Base-by-base conservation (phyloP, 176 grass and related monocot species). In the Hordeum marinum region DNA sequence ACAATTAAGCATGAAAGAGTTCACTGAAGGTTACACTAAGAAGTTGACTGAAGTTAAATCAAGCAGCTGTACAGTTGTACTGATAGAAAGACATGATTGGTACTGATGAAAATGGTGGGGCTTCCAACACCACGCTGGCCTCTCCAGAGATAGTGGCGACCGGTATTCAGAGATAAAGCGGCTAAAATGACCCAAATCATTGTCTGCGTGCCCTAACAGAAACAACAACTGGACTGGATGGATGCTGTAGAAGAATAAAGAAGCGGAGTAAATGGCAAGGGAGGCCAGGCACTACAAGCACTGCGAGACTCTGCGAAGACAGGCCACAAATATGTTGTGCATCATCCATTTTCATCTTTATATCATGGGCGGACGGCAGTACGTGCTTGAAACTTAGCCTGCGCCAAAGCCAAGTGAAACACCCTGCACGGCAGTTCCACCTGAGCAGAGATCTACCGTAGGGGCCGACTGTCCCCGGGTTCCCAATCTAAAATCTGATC, bases 201-300 rank as follows among this genome's bases (percentile, higher is more conserved):
- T 80, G 25, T 46, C 23, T 71, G 81, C 69, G 18, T 9, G 75
- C 52, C 55, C 57, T 37, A 77, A 77, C 62, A 71, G 52, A 63
- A 90, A 87, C 39, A 73, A 27, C 23, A 45, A 50, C 45, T 63
- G 54, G 76, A 63, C 54, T 42, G 76, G n/a, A n/a, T n/a, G n/a
- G n/a, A 63, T 63, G 62, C 24, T 31, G 60, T 37, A 7, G 29
- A 39, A 79, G 48, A 65, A 83, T 79, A 90, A 87, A 84, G 37
- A 75, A 18, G 59, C 31, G 13, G 31, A 81, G 81, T 63, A 87
- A 87, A 88, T 75, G 54, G 7, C 85, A 87, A 79, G 61, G 23
- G 62, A 75, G 18, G 59, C 59, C 75, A 84, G 68, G 80, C 21
- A 42, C 40, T 3, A 42, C 40, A 8, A 82, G 36, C 75, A 65